Percentiles rank a stretch among this genome's conserved stretches.
Conservation (phyloP, 2,329 filamentous ascomycete species). For the Chaetoscypha palmicola region DNA sequence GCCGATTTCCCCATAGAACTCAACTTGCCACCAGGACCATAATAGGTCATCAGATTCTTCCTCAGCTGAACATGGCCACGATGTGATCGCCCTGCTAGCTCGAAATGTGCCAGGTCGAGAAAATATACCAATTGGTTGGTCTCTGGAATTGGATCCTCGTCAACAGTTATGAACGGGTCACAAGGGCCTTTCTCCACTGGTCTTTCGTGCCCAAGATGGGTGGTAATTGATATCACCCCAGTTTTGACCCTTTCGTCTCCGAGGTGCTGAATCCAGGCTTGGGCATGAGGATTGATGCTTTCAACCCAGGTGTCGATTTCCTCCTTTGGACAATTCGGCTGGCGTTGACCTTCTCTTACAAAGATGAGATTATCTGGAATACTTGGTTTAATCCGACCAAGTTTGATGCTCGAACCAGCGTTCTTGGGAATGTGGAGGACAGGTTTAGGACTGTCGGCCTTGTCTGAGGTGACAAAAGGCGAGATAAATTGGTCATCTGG, state of each 20-base stretch:
- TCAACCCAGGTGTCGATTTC: conserved; percentile 14
- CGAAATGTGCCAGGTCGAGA: conserved; percentile 19
- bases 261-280: conserved; percentile 15
- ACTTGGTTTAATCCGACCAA: conserved; percentile 11
- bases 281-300: conserved; percentile 11
- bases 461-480: conserved; percentile 8
- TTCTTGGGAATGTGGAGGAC: conserved; percentile 7
- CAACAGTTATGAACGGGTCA: background rate
- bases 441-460: conserved; percentile 3
- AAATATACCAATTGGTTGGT: conserved; percentile 19
- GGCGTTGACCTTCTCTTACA: conserved; percentile 16
- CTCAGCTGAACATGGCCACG: conserved; percentile 12
- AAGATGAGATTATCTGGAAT: conserved; percentile 18
- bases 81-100: conserved; percentile 14
- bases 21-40: conserved; percentile 15
- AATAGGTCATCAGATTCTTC: conserved; percentile 13
- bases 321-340: conserved; percentile 10
- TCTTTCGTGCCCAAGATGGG: conserved; percentile 14
- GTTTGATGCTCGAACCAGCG: background rate
- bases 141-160: conserved; percentile 7
- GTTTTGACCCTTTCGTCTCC: conserved; percentile 12
- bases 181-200: background rate
- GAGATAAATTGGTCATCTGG: conserved; percentile 14
- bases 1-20: conserved; percentile 8
- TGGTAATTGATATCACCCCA: conserved; percentile 14